A percentile compares a stretch with the other conserved stretches of the same genome.
These are phyloP conservation scores for Tricholoma sp. DNA, from an alignment of 768 basidiomycete species.

Conservation along the genomic window DNA sequence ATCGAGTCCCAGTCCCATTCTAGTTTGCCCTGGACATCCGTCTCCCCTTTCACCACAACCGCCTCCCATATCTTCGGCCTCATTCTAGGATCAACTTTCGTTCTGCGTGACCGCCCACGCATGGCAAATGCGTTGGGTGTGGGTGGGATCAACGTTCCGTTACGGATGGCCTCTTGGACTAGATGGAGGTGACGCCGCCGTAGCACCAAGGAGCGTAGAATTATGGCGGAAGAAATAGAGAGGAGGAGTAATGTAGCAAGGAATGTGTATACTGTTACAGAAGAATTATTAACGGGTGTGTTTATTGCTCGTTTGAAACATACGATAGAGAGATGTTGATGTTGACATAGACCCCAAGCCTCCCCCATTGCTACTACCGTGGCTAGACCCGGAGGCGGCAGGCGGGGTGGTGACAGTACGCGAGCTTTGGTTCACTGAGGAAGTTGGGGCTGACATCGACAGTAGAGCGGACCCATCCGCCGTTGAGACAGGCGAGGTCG, in stretches of 20 bases:
- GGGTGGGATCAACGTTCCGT: conserved; percentile 54
- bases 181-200: conserved; percentile 53
- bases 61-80: conserved; percentile 49
- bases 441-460: background rate
- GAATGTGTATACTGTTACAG: conserved; percentile 39
- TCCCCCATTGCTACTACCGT: background rate
- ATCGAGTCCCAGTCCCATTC: conserved; percentile 31
- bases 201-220: conserved; percentile 57
- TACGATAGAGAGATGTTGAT: conserved; percentile 27
- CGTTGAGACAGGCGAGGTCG: background rate
- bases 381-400: background rate
- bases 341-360: background rate
- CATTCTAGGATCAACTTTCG: conserved; percentile 35
- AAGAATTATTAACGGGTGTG: background rate
- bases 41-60: conserved; percentile 23
- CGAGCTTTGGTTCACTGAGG: background rate
- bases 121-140: conserved; percentile 11
- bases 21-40: background rate
- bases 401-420: background rate
- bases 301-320: conserved; percentile 8
- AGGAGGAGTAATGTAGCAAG: conserved; percentile 65
- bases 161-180: conserved; percentile 60
- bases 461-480: background rate
- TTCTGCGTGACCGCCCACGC: conserved; percentile 5
- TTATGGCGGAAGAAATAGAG: conserved; percentile 60